Conservation (phyloP, 2,329 filamentous ascomycete species). For the Penicillium capsulatum region DNA sequence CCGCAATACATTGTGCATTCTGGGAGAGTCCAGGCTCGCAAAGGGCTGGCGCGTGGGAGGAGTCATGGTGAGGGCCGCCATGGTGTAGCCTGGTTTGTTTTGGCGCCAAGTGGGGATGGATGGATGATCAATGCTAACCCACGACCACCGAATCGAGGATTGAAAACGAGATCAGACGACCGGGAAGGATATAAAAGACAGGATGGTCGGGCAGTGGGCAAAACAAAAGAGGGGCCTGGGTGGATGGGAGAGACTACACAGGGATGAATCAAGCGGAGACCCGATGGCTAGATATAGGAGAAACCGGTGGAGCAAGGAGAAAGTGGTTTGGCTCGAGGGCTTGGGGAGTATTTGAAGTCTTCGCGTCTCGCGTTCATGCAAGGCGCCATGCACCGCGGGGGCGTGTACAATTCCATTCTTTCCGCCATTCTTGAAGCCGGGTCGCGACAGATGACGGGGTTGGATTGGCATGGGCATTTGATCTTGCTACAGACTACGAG, state of each 20-base stretch:
- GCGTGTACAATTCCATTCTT: not conserved
- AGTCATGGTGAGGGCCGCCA: slow-evolving; percentile 37
- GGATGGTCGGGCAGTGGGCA: slow-evolving; percentile 3
- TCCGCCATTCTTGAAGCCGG: no score
- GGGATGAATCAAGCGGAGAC: not conserved
- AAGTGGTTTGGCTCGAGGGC: slow-evolving; percentile 2
- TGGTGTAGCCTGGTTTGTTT: slow-evolving; percentile 23
- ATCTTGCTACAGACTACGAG: no score
- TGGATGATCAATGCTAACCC: not conserved
- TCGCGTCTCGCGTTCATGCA: slow-evolving; percentile 22
- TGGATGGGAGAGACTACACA: no score
- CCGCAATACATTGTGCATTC: slow-evolving; percentile 30
- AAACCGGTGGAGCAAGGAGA: slow-evolving; percentile 3
- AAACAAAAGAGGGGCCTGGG: not conserved
- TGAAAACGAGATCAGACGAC: slow-evolving; percentile 6
- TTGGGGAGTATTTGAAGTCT: slow-evolving; percentile 19
- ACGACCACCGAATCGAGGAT: not conserved
- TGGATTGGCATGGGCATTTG: no score
- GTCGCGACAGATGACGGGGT: no score
- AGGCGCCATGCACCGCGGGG: slow-evolving; percentile 8
- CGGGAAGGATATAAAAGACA: slow-evolving; percentile 6
- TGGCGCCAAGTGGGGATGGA: slow-evolving; percentile 26
- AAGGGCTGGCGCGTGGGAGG: slow-evolving; percentile 34
- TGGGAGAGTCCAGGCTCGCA: slow-evolving; percentile 31
- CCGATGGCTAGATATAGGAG: slow-evolving; percentile 3